phyloP scores from a whole-genome alignment of 805 yeast genomes.

The Vanderwaltozyma verrucispora region DNA sequence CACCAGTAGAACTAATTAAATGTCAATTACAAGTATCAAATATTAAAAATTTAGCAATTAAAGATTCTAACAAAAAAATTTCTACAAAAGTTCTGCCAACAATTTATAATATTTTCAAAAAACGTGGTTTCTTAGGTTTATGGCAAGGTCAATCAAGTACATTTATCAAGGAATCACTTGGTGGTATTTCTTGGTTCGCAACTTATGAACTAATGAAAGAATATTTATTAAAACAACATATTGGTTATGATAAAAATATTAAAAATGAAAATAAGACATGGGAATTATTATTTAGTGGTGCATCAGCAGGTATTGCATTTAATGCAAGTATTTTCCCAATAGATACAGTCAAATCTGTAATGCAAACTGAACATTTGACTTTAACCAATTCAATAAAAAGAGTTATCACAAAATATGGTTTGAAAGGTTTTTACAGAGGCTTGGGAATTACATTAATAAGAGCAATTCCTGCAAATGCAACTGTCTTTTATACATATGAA shows the following conservation, averaged over 20 bases:
- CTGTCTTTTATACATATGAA: slow-evolving; percentile 75
- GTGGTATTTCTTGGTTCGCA: slow-evolving; percentile 92
- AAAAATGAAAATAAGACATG: slow-evolving; percentile 30
- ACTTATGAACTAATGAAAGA: slow-evolving; percentile 56
- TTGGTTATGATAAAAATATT: slow-evolving; percentile 12
- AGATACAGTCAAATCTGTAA: slow-evolving; percentile 79
- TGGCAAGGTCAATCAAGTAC: slow-evolving; percentile 89
- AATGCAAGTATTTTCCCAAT: slow-evolving; percentile 78
- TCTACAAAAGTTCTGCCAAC: slow-evolving; percentile 30
- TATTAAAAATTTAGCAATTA: slow-evolving; percentile 8
- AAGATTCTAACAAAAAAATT: neutral
- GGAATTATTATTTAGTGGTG: slow-evolving; percentile 68
- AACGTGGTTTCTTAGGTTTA: slow-evolving; percentile 58
- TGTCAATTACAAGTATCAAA: slow-evolving; percentile 71
- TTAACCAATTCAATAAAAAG: slow-evolving; percentile 36
- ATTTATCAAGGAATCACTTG: slow-evolving; percentile 70
- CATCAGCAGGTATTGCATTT: slow-evolving; percentile 74
- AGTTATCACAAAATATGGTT: slow-evolving; percentile 45
- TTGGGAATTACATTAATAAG: slow-evolving; percentile 70
- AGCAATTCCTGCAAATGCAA: slow-evolving; percentile 85
- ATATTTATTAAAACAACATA: slow-evolving; percentile 20
- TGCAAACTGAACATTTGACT: slow-evolving; percentile 41
- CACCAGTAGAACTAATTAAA: slow-evolving; percentile 88
- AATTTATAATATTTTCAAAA: slow-evolving; percentile 32
- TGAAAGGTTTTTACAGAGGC: slow-evolving; percentile 71